Evolutionary conservation across 257 asterid genomes (phyloP).

Genomic region (Anisodus acutangulus): DNA sequence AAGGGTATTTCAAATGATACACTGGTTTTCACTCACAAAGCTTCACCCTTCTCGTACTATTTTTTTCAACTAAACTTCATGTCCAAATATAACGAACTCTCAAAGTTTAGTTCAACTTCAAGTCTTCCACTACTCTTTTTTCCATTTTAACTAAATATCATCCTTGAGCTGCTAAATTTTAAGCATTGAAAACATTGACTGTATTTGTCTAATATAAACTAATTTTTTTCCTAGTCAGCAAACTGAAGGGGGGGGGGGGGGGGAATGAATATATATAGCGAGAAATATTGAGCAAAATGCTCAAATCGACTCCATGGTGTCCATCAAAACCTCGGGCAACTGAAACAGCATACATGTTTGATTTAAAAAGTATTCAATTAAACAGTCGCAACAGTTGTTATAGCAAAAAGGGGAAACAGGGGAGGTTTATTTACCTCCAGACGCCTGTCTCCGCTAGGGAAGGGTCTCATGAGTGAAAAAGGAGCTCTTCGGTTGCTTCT

Average conservation of each 20-base stretch:
- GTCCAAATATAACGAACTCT: neutral
- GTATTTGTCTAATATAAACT: neutral
- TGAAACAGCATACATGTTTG: neutral
- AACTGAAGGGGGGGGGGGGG: neutral
- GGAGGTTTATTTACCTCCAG: conserved; percentile 61
- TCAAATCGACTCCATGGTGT: neutral
- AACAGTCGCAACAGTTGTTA: neutral
- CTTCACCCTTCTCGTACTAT: neutral
- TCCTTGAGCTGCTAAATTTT: conserved; percentile 21
- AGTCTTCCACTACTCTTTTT: neutral
- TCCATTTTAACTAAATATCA: neutral
- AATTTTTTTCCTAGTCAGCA: neutral
- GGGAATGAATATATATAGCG: neutral
- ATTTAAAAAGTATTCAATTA: neutral
- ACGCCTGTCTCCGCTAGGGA: conserved; percentile 73
- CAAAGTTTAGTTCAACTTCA: neutral
- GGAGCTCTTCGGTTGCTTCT: conserved; percentile 86
- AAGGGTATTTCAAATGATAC: no score
- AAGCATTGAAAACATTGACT: neutral
- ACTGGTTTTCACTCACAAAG: neutral
- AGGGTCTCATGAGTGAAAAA: conserved; percentile 68
- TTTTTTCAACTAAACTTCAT: neutral
- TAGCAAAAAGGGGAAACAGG: neutral
- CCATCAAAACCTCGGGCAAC: neutral
- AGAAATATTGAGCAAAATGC: neutral